Evolutionary conservation across 306 rosid genomes (phyloP).

Genomic region (Sechiopsis laciniata): DNA sequence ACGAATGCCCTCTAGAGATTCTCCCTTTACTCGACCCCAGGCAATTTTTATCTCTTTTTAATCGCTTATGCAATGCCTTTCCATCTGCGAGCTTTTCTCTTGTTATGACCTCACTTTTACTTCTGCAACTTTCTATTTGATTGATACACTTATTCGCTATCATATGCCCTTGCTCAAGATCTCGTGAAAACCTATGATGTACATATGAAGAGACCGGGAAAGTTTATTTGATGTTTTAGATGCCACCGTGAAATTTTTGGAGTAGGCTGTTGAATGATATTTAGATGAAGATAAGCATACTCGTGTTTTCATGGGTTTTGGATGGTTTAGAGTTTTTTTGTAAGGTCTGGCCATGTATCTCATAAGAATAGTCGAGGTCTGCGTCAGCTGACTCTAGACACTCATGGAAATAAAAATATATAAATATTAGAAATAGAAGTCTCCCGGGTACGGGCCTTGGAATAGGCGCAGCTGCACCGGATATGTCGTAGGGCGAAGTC

Average conservation of each 20-base stretch:
- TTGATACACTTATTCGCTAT: neutral
- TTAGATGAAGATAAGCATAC: neutral
- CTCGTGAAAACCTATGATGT: conserved; percentile 43
- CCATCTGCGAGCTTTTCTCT: neutral
- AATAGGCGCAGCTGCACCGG: too few species aligned
- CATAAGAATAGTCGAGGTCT: too few species aligned
- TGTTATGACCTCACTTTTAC: neutral
- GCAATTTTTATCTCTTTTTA: conserved; percentile 15
- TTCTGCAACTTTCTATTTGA: neutral
- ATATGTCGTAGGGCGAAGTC: too few species aligned
- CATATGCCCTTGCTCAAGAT: neutral
- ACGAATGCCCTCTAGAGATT: conserved; percentile 40
- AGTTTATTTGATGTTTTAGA: conserved; percentile 18
- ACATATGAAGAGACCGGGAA: conserved; percentile 48
- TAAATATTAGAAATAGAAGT: too few species aligned
- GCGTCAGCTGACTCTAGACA: too few species aligned
- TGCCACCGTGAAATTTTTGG: conserved; percentile 8
- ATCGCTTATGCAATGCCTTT: neutral
- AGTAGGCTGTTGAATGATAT: neutral
- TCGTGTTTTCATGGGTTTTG: neutral
- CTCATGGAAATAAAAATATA: too few species aligned
- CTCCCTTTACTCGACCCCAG: conserved; percentile 58
- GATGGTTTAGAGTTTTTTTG: neutral
- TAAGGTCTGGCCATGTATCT: too few species aligned
- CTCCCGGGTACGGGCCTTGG: too few species aligned